Evolutionary conservation across 306 rosid species (phyloP), one percentile per base, ranked within the genome.

Genomic region (Acmispon strigosus): DNA sequence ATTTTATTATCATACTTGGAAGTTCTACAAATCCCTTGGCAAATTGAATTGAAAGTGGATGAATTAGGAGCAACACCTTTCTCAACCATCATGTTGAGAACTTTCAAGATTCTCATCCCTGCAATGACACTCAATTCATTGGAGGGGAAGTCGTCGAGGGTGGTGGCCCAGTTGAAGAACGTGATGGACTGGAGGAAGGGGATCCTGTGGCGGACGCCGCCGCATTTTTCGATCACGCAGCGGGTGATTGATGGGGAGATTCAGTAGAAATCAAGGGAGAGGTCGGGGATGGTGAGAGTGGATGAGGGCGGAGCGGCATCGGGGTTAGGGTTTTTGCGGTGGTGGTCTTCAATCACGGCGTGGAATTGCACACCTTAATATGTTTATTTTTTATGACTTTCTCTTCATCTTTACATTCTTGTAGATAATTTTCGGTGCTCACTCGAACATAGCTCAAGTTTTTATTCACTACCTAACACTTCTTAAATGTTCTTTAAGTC

Each of bases 121-220:
- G 13, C 97, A 94, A 72, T 87, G 97, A 70, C 87, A 81, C 73
- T 89, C 97, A 0, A 91, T 82, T 91, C 99, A 94, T 89, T 84
- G 5, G 76, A 54, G 7, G 84, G 74, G 70, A 82, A 88, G 4
- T 47, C 77, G 0, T 80, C 84, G 9, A 66, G 78, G 0, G 87
- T 12, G 4, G 90, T 83, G 69, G 84, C 87, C 95, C 96, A 94
- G 66, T 94, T 91, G 89, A 94, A 94, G 74, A 94, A 94, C 1
- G 91, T 83, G 1, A 91, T 83, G 32, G 91, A 78, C 50, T 84
- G 92, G 67, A 84, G 83, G 52, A 94, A 77, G 12, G 97, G 99
- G 78, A 91, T 91, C 5, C 99, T 97, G 34, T 91, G 95, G 80
- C 95, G 96, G 52, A 91, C 86, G 1, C 66, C 84, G 42, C 84